Evolutionary conservation across 208 protist genomes (phyloP).

Genomic region (Ichthyophonus hoferi): DNA sequence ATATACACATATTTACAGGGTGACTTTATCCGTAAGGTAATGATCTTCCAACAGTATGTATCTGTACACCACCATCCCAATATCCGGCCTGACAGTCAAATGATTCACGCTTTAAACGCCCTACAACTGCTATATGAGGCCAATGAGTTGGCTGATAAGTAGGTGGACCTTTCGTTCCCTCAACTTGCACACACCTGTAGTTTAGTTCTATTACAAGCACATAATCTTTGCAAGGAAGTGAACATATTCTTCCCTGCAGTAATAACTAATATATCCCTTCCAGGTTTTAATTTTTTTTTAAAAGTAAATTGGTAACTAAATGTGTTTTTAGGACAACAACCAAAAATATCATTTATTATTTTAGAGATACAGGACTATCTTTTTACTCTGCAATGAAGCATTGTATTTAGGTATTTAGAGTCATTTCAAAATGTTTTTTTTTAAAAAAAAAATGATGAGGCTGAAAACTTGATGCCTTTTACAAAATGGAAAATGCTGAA

Average conservation of each 20-base stretch:
- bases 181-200: no score
- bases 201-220: not conserved
- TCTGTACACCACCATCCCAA: slow-evolving; percentile 8
- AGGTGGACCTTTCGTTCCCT: not conserved
- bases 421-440: no score
- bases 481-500: no score
- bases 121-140: slow-evolving; percentile 20
- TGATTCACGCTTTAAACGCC: not conserved
- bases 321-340: not conserved
- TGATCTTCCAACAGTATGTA: slow-evolving; percentile 12
- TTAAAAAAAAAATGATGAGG: no score
- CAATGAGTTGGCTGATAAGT: slow-evolving; percentile 21
- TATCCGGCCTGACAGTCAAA: not conserved
- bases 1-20: no score
- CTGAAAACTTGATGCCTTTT: no score
- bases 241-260: not conserved
- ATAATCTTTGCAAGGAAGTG: not conserved
- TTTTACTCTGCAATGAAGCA: no score
- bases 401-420: no score
- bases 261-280: not conserved
- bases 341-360: no score
- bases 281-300: not conserved
- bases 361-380: no score
- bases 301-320: not conserved
- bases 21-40: not conserved